Evolutionary conservation across 805 yeast genomes (phyloP).

Genomic region (Yamadazyma olivae): DNA sequence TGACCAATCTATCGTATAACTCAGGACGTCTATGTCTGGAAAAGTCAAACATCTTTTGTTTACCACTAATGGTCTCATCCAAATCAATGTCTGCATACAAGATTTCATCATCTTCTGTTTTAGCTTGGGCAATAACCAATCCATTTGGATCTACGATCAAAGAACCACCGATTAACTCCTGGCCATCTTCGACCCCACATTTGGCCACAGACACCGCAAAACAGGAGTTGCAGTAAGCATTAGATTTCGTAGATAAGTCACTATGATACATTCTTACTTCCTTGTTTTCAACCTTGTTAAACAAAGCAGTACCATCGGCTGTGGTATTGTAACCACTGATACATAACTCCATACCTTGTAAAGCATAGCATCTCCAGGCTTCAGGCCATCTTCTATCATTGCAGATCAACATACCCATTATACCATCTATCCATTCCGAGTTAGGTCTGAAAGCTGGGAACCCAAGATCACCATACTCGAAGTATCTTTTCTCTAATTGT

Average conservation of each 20-base stretch:
- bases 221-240: constrained; percentile 31
- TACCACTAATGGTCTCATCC: constrained; percentile 32
- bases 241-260: constrained; percentile 29
- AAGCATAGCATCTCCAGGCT: constrained; percentile 37
- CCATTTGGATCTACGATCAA: constrained; percentile 37
- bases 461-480: constrained; percentile 34
- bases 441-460: constrained; percentile 31
- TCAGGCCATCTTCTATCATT: constrained; percentile 43
- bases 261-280: constrained; percentile 28
- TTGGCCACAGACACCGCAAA: constrained; percentile 34
- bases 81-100: constrained; percentile 27
- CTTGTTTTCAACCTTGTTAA: constrained; percentile 20
- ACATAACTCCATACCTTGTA: constrained; percentile 40
- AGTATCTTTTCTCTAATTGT: constrained; percentile 38
- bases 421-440: constrained; percentile 34
- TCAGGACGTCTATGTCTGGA: constrained; percentile 33
- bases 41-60: constrained; percentile 35
- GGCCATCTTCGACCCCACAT: constrained; percentile 35
- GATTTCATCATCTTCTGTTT: constrained; percentile 17
- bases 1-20: constrained; percentile 6
- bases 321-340: constrained; percentile 36
- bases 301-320: constrained; percentile 25
- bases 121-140: constrained; percentile 26
- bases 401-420: constrained; percentile 36
- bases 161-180: constrained; percentile 33